Base-by-base conservation (phyloP, 805 yeast genomes). In the Blastobotrys peoriensis region DNA sequence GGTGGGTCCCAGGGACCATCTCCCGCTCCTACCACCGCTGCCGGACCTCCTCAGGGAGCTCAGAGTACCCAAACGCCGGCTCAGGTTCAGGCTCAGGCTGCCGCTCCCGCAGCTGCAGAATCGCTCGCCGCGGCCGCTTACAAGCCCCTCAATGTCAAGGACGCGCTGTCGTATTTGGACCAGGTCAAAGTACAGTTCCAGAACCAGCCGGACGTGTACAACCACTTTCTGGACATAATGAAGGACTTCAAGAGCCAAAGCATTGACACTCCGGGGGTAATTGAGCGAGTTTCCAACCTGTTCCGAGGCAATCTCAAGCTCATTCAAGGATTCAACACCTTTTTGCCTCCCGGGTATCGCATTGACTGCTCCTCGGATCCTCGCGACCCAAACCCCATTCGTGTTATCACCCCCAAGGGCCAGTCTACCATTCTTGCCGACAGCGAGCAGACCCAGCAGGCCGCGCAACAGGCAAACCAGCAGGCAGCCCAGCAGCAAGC, bases 221-320 rank as follows among this genome's bases (percentile, higher is more conserved):
- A 93, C 65, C 88, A 86, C 64, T 93, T 94, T 59, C 73, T 93
- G 59, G 99, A 93, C 62, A 91, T 93, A 52, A 93, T 93, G 99
- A 94, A 94, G 69, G 99, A 94, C 62, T 94, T 93, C 70, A 94
- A 94, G 70, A 83, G 94, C 43, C 97, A 91, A 68, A 79, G 59
- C 49, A 89, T 93, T 57, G 98, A 93, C 63, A 93, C 99, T 0
- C 98, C 98, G 0, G 99, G 98, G 28, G 99, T 93, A 22, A 93
- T 93, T 61, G 96, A 91, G 63, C 74, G 98, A 47, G 98, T 93
- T 1, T 86, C 96, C 0, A 76, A 84, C 1, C 69, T 93, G 45
- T 93, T 93, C 64, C 78, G 89, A 51, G 98, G 97, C 10, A 96
- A 88, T 64, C 96, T 96, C 1, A 79, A 64, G 44, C 73, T 93